Conservation (phyloP, 1,284 basidiomycete species). For the Mrakiaceae sp. region DNA sequence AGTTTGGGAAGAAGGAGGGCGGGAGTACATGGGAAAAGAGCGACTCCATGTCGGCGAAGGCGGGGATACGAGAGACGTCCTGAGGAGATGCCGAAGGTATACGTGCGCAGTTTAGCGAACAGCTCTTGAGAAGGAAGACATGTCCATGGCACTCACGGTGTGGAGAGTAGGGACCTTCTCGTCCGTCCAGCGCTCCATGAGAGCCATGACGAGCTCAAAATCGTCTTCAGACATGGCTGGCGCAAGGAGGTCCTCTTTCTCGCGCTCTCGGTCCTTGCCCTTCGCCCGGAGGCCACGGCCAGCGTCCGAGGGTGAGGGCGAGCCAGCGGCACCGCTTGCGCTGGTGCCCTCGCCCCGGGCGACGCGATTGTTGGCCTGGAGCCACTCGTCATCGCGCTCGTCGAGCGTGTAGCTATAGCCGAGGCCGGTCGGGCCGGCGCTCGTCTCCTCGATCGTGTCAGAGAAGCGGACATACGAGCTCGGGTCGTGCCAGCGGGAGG, state of each 20-base stretch:
- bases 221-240: conserved; percentile 66
- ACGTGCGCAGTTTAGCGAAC: not conserved
- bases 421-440: conserved; percentile 33
- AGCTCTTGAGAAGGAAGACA: not conserved
- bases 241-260: conserved; percentile 41
- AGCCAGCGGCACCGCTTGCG: conserved; percentile 35
- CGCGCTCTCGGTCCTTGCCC: conserved; percentile 36
- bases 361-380: conserved; percentile 80
- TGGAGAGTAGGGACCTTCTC: conserved; percentile 84
- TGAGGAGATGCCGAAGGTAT: conserved; percentile 39
- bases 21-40: conserved; percentile 50
- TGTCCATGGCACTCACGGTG: conserved; percentile 48
- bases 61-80: conserved; percentile 47
- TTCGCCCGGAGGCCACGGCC: conserved; percentile 19
- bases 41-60: conserved; percentile 67
- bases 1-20: conserved; percentile 51
- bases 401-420: conserved; percentile 83
- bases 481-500: conserved; percentile 61
- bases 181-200: conserved; percentile 84
- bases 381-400: conserved; percentile 90
- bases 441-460: conserved; percentile 71
- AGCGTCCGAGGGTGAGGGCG: conserved; percentile 18
- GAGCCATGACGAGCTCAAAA: conserved; percentile 89
- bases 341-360: conserved; percentile 75
- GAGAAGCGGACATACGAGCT: conserved; percentile 72